Evolutionary conservation across 257 asterid genomes (phyloP).

Genomic region (Jasminum sambac): DNA sequence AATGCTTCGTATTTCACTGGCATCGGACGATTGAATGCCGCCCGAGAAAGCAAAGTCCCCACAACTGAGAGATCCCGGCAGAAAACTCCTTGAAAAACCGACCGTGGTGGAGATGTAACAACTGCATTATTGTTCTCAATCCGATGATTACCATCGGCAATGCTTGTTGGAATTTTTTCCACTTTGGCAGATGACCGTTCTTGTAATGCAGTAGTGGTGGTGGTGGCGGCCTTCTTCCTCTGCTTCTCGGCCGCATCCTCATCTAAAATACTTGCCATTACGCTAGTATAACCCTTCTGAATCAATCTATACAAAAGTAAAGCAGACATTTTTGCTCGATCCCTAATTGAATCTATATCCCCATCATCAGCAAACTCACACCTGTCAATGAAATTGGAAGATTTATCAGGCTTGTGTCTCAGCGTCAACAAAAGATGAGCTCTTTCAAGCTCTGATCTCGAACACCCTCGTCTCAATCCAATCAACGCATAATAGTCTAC

Average conservation of each 20-base stretch:
- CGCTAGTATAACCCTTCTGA: conserved; percentile 71
- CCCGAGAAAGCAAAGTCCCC: conserved; percentile 67
- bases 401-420: conserved; percentile 89
- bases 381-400: conserved; percentile 64
- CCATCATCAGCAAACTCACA: conserved; percentile 81
- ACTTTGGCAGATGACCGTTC: conserved; percentile 18
- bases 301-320: conserved; percentile 77
- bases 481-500: conserved; percentile 81
- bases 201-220: not conserved
- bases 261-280: conserved; percentile 63
- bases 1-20: conserved; percentile 80
- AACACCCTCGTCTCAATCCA: conserved; percentile 79
- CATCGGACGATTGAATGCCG: conserved; percentile 71
- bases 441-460: conserved; percentile 78
- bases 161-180: conserved; percentile 20
- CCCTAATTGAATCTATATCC: conserved; percentile 71
- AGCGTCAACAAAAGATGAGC: conserved; percentile 78
- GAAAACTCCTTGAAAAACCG: conserved; percentile 79
- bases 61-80: conserved; percentile 86
- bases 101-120: conserved; percentile 38
- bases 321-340: conserved; percentile 75
- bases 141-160: conserved; percentile 4
- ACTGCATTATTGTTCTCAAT: conserved; percentile 34
- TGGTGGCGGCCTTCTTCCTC: conserved; percentile 59
- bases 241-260: conserved; percentile 72